phyloP scores from a whole-genome alignment of 441 rosid species.

The Populus hybrid region DNA sequence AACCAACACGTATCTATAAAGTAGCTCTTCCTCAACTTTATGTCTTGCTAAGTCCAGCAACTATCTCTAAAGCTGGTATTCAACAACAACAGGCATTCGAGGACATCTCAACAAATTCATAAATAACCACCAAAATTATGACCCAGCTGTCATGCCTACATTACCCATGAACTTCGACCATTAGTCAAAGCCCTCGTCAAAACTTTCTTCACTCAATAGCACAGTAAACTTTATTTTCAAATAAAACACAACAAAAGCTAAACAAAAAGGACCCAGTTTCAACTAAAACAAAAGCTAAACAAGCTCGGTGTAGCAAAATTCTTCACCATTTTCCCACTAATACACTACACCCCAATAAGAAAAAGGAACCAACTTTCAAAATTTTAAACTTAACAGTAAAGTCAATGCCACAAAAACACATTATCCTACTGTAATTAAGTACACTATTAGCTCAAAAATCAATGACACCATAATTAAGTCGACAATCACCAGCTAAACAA shows the following conservation, averaged over 20 bases:
- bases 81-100: neutral
- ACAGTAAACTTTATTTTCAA: neutral
- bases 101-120: conserved; percentile 12
- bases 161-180: conserved; percentile 14
- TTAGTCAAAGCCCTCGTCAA: conserved; percentile 8
- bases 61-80: neutral
- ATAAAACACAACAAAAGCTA: neutral
- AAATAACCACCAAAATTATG: conserved; percentile 9
- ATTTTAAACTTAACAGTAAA: conserved; percentile 1
- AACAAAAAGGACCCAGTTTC: neutral
- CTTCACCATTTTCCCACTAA: neutral
- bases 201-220: neutral
- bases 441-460: neutral
- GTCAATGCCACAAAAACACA: conserved; percentile 6
- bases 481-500: conserved; percentile 1
- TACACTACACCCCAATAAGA: conserved; percentile 4
- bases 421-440: conserved; percentile 1
- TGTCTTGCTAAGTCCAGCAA: conserved; percentile 13
- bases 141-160: conserved; percentile 11
- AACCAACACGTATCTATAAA: conserved; percentile 20
- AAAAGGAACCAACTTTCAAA: neutral
- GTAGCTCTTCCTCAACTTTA: neutral
- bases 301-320: neutral
- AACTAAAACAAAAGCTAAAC: conserved; percentile 1
- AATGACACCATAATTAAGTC: neutral